These are phyloP conservation scores for Pestalotiopsis sp. DNA, from an alignment of 2,329 filamentous ascomycete genomes.

Conservation along the genomic window DNA sequence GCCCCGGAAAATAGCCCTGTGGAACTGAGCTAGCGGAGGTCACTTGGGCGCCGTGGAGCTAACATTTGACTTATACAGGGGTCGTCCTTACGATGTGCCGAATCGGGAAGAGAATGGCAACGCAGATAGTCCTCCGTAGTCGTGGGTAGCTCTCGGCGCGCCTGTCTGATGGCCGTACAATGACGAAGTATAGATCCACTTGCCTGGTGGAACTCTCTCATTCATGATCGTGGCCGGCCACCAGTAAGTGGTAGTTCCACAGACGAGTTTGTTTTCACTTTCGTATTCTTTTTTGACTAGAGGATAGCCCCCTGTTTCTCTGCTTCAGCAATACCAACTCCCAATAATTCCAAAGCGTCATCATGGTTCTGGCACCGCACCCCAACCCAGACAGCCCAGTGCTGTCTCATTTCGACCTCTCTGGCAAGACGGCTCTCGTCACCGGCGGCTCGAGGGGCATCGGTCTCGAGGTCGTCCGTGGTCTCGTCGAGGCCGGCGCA, in stretches of 20 bases:
- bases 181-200: not conserved
- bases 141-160: not conserved
- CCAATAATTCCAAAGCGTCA: not conserved
- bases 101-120: not conserved
- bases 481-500: constrained; percentile 30
- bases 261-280: not conserved
- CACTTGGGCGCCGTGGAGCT: not conserved
- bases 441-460: constrained; percentile 33
- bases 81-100: not conserved
- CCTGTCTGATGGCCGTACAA: not conserved
- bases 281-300: not conserved
- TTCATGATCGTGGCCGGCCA: not conserved
- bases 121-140: not conserved
- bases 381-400: constrained; percentile 32
- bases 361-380: constrained; percentile 31
- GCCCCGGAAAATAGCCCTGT: not conserved
- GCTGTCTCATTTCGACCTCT: constrained; percentile 31
- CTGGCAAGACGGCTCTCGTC: constrained; percentile 30
- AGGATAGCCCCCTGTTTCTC: not conserved
- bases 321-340: not conserved
- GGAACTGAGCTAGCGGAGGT: not conserved
- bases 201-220: not conserved
- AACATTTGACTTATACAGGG: not conserved
- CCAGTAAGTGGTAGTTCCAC: not conserved
- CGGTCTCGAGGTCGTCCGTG: constrained; percentile 32